Conservation (phyloP, 1,284 basidiomycete genomes). For the Sporisorium scitamineum region DNA sequence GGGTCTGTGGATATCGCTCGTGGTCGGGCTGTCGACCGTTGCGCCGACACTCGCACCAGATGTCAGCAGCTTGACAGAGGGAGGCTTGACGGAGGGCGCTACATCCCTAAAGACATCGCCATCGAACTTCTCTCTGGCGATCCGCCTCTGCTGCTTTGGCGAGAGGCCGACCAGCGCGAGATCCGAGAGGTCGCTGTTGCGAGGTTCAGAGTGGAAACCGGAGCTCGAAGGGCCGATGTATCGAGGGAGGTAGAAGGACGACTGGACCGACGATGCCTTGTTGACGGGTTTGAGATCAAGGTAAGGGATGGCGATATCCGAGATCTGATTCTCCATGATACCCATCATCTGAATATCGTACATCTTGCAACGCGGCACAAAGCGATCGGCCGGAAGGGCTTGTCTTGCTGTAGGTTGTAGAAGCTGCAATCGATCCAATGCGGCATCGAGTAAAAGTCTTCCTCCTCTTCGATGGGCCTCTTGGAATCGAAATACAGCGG, state of each 20-base stretch:
- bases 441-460: conserved; percentile 64
- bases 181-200: conserved; percentile 41
- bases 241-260: conserved; percentile 48
- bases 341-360: conserved; percentile 68
- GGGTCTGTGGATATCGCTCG: conserved; percentile 29
- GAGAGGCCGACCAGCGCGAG: conserved; percentile 37
- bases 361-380: conserved; percentile 69
- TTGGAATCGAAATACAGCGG: conserved; percentile 62
- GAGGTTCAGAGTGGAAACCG: conserved; percentile 39
- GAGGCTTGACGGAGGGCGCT: conserved; percentile 27
- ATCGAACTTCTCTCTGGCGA: conserved; percentile 63
- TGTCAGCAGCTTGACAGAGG: conserved; percentile 5
- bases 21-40: conserved; percentile 26
- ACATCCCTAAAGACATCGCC: conserved; percentile 56
- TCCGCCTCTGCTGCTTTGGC: conserved; percentile 46
- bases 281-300: conserved; percentile 54
- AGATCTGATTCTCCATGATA: conserved; percentile 66
- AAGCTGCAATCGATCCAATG: conserved; percentile 69
- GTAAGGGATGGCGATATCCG: conserved; percentile 65
- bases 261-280: conserved; percentile 47
- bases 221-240: conserved; percentile 39
- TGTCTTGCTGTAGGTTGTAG: conserved; percentile 68
- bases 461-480: conserved; percentile 31
- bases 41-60: neutral
- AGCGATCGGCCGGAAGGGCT: conserved; percentile 66